Evolutionary conservation across 768 basidiomycete species (phyloP), one percentile per base, ranked within the genome.

Genomic region (Tricholoma sp.): DNA sequence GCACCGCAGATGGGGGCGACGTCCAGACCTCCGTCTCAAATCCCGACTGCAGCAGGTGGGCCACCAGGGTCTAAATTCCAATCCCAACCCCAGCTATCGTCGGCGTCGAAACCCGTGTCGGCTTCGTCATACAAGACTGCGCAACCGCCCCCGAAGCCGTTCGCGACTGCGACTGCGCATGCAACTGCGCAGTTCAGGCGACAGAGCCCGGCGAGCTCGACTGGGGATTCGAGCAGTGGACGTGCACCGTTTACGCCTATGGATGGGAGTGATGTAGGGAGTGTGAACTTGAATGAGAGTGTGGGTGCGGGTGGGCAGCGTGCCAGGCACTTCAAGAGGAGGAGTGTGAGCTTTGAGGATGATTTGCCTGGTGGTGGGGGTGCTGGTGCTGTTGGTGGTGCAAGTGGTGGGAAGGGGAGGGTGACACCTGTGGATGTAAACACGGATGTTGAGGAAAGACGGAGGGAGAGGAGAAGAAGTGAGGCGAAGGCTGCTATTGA

Each of bases 401-500:
- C 34, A 6, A 12, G 66, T 45, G 61, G 54, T 10, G 67, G 65
- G 52, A 65, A 61, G 71, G 62, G 44, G 69, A 65, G 66, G 56
- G 59, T 2, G 55, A 65, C 57, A 70, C 74, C 15, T 58, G 76
- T 77, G 67, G 79, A 88, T 66, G 79, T 75, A 55, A 85, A 89
- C 63, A 74, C 89, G 62, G 72, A 75, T 18, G 80, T 69, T 34
- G 80, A 89, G 68, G 74, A 76, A 61, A 78, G 78, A 68, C 80
- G 89, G 67, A 81, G 76, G 58, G 88, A 91, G 66, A 76, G 92
- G 64, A 77, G 92, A 68, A 76, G 91, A 61, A 81, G 79, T 63
- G 91, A 94, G 66, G 90, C 92, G n/a, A 86, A 81, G 69, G 88
- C 89, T 65, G 88, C 91, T 32, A 88, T 92, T 66, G 89, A 94